Conservation (phyloP, 2,329 filamentous ascomycete species). For the Purpureocillium takamizusanense region DNA sequence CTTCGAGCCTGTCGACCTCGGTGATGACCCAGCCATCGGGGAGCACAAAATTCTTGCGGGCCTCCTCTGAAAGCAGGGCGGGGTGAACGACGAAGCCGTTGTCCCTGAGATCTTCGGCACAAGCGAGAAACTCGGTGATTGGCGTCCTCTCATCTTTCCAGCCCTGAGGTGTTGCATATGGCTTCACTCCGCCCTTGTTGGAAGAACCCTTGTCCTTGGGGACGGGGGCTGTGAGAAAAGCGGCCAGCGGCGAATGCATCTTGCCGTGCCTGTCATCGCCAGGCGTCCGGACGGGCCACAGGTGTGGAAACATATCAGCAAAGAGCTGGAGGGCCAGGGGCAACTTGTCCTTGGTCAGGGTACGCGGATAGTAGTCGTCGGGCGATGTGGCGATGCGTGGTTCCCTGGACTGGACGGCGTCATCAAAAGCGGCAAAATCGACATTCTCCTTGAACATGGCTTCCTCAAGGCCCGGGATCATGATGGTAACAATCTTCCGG, state of each 20-base stretch:
- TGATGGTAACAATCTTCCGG: conserved; percentile 75
- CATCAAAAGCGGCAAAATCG: conserved; percentile 38
- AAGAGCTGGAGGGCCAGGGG: conserved; percentile 54
- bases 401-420: conserved; percentile 17
- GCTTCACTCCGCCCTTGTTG: conserved; percentile 47
- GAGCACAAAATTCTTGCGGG: conserved; percentile 42
- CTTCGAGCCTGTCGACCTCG: conserved; percentile 53
- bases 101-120: conserved; percentile 64
- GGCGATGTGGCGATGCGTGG: conserved; percentile 31
- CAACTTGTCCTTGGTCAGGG: conserved; percentile 40
- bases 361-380: conserved; percentile 51
- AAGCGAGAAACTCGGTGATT: conserved; percentile 72
- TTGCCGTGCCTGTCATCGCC: conserved; percentile 74
- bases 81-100: conserved; percentile 84
- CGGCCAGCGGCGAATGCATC: conserved; percentile 79
- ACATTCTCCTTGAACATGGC: conserved; percentile 70
- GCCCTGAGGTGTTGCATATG: conserved; percentile 51
- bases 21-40: conserved; percentile 80
- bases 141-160: conserved; percentile 70
- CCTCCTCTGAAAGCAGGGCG: conserved; percentile 53
- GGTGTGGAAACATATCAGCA: conserved; percentile 72
- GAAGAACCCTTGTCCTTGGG: conserved; percentile 53
- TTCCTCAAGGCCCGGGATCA: conserved; percentile 86
- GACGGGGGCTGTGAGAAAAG: conserved; percentile 69
- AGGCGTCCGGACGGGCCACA: conserved; percentile 84